Evolutionary conservation across 129 eudicot species (phyloP), one percentile per base, ranked within the genome.

Genomic region (Logfia minima): DNA sequence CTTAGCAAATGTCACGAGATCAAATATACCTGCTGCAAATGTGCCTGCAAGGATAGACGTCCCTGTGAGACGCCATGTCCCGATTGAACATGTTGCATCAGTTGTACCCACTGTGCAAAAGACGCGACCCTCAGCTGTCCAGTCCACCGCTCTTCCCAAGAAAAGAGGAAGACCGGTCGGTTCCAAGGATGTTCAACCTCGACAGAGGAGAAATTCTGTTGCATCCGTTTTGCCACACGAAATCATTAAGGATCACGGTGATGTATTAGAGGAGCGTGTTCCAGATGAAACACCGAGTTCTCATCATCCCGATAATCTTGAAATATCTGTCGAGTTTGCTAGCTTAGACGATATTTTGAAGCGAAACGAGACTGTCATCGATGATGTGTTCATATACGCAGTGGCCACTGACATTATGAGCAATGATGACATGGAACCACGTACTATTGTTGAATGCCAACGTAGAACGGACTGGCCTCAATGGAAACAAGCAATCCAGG

Each of bases 141-240:
- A 10, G 55, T 48, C 55, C 55, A 48, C 55, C 17, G 55, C 55
- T 48, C 55, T 48, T 48, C 55, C 55, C 13, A 48, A 48, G 55
- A 48, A 48, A 48, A 48, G 55, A 48, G 55, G 55, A 48, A 48
- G 55, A 48, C 18, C 55, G 16, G 55, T 48, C 55, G 55, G 55
- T 48, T 48, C 55, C 55, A 48, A 48, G 55, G 55, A 48, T 48
- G 55, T 48, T 48, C 55, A 31, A 14, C 72, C 73, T 70, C 81
- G 66, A 51, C 13, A 48, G 3, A 48, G 55, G 55, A 48, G 18
- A 48, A 48, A 48, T 48, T 16, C 4, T 48, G 55, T 11, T 48
- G 13, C 13, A 48, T 48, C 26, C 26, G 26, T 24, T 24, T 24
- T 24, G 1, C 26, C 26, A 24, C 26, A 24, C 26, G 26, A 24